Evolutionary conservation across 2,329 filamentous ascomycete genomes (phyloP).

Genomic region (Sporothrix phasma): DNA sequence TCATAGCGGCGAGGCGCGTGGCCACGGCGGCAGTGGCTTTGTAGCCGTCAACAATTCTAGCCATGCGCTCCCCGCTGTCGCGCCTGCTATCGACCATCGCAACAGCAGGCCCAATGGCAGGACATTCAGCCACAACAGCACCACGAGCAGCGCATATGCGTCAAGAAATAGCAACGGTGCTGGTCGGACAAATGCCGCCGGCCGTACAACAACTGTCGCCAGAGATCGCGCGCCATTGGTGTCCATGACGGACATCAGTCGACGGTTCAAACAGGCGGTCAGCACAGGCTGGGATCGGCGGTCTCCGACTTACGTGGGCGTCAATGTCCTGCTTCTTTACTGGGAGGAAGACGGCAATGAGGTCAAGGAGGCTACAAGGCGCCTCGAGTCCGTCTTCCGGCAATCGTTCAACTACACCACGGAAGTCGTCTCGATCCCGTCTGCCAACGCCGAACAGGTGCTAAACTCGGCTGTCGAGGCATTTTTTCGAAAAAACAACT

Average conservation of each 20-base stretch:
- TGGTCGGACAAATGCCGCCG: background rate
- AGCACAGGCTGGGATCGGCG: conserved; percentile 14
- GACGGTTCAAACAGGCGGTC: conserved; percentile 15
- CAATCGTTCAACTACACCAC: conserved; percentile 14
- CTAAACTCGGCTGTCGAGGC: conserved; percentile 8
- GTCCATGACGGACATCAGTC: conserved; percentile 17
- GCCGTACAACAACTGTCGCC: background rate
- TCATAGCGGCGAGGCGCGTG: background rate
- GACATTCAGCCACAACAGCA: background rate
- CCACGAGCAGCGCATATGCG: background rate
- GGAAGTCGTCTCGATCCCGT: conserved; percentile 8
- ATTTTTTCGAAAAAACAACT: conserved; percentile 12
- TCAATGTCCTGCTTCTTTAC: conserved; percentile 16
- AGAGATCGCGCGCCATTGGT: background rate
- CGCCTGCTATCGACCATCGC: background rate
- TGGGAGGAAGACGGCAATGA: conserved; percentile 16
- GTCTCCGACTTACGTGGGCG: conserved; percentile 15
- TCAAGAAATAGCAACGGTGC: background rate
- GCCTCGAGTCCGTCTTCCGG: conserved; percentile 15
- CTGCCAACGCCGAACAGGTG: background rate
- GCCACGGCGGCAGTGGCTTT: background rate
- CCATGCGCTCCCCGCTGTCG: background rate
- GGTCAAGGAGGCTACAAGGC: background rate
- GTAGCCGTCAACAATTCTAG: background rate
- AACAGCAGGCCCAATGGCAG: background rate